A percentile compares a stretch with the other conserved stretches of the same genome.
phyloP scores from a whole-genome alignment of 306 rosid genomes.

The Phaseolus lunatus region DNA sequence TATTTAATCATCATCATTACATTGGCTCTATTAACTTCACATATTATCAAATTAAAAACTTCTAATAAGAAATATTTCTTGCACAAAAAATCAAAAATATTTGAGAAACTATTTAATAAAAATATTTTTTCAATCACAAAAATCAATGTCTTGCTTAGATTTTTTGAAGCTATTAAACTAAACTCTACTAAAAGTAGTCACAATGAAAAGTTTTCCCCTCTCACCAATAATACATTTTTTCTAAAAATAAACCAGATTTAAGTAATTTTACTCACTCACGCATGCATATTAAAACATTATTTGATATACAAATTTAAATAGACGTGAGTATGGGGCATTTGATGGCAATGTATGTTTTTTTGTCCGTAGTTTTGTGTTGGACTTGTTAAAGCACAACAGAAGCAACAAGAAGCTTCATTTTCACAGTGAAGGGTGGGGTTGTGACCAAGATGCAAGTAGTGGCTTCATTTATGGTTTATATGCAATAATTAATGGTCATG shows the following conservation, averaged over 20 bases:
- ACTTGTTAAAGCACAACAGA: neutral
- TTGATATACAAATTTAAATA: neutral
- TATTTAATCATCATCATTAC: too few relatives aligned
- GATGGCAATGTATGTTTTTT: constrained; percentile 8
- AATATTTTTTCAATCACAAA: neutral
- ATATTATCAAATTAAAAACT: too few relatives aligned
- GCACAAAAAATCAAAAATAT: too few relatives aligned
- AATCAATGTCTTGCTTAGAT: too few relatives aligned
- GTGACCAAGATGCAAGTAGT: neutral
- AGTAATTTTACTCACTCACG: neutral
- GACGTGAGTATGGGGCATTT: constrained; percentile 12
- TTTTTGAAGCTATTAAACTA: too few relatives aligned
- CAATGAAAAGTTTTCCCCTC: too few relatives aligned
- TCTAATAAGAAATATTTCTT: too few relatives aligned
- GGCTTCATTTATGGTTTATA: constrained; percentile 28
- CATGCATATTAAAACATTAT: neutral
- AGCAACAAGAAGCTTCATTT: constrained; percentile 4
- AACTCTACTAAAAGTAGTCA: too few relatives aligned
- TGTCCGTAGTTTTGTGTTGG: constrained; percentile 29
- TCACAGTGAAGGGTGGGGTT: neutral
- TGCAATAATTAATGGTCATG: constrained; percentile 4
- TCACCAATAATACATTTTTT: too few relatives aligned
- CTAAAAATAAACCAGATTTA: too few relatives aligned
- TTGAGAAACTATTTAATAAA: too few relatives aligned
- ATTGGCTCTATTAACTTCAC: too few relatives aligned